These are phyloP conservation scores for Penicillium capsulatum DNA, from an alignment of 2,329 filamentous ascomycete genomes.

Conservation along the genomic window DNA sequence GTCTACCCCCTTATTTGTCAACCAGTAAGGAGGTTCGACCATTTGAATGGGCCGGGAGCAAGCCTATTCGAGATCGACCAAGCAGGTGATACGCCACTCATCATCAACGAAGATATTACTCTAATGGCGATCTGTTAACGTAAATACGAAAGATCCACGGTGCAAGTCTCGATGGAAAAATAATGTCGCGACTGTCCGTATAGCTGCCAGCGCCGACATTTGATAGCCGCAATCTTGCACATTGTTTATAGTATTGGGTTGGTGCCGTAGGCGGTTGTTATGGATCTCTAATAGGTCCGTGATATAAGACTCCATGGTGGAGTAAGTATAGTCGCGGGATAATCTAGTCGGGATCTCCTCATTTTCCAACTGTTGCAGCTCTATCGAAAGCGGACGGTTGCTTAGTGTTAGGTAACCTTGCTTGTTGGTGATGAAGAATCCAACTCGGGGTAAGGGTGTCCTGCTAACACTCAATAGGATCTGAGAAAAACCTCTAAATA, in stretches of 20 bases:
- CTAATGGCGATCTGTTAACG: slow-evolving; percentile 39
- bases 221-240: slow-evolving; percentile 14
- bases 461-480: slow-evolving; percentile 18
- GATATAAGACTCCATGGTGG: slow-evolving; percentile 8
- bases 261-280: slow-evolving; percentile 13
- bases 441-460: slow-evolving; percentile 31
- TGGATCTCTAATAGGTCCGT: slow-evolving; percentile 5
- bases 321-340: slow-evolving; percentile 2
- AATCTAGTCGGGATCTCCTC: slow-evolving; percentile 11
- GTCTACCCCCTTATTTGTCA: slow-evolving; percentile 20
- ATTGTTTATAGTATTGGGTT: slow-evolving; percentile 24
- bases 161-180: slow-evolving; percentile 29
- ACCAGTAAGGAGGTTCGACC: slow-evolving; percentile 25
- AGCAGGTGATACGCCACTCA: slow-evolving; percentile 15
- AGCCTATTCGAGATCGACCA: slow-evolving; percentile 19
- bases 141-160: slow-evolving; percentile 34
- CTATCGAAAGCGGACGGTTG: slow-evolving; percentile 16
- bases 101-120: slow-evolving; percentile 26
- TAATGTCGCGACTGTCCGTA: slow-evolving; percentile 25
- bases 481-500: slow-evolving; percentile 18
- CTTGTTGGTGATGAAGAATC: slow-evolving; percentile 31
- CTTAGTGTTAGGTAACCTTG: slow-evolving; percentile 17
- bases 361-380: slow-evolving; percentile 12
- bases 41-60: slow-evolving; percentile 9
- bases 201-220: slow-evolving; percentile 24